These are phyloP conservation scores for Helotiales sp. DNA, from an alignment of 2,329 filamentous ascomycete genomes.

Conservation along the genomic window DNA sequence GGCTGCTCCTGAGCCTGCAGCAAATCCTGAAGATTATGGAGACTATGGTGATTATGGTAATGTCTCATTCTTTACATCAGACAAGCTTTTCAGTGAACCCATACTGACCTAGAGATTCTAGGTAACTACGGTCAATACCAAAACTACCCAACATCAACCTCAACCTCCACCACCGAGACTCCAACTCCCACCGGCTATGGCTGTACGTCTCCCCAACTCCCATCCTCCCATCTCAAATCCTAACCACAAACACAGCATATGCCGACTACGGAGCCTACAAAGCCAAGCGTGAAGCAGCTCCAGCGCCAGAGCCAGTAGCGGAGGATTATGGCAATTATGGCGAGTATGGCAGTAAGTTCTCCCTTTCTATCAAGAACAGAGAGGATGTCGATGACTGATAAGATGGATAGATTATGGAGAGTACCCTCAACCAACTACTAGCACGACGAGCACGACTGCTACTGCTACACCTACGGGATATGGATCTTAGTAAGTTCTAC, in stretches of 20 bases:
- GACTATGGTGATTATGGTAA: conserved; percentile 15
- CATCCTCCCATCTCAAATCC: neutral
- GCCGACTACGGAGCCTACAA: neutral
- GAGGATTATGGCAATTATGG: conserved; percentile 15
- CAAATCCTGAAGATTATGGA: conserved; percentile 14
- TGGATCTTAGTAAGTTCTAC: too few species aligned
- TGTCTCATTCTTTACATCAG: neutral
- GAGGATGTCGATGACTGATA: conserved; percentile 4
- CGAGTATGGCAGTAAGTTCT: conserved; percentile 12
- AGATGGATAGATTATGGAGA: neutral
- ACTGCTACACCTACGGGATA: conserved; percentile 1
- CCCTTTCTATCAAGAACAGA: neutral
- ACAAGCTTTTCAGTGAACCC: neutral
- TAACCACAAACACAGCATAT: neutral
- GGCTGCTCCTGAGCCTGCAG: conserved; percentile 5
- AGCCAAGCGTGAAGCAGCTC: neutral
- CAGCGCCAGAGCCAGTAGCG: conserved; percentile 13
- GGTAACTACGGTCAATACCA: conserved; percentile 5
- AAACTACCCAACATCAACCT: conserved; percentile 1
- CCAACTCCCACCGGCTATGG: conserved; percentile 5
- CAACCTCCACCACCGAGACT: neutral
- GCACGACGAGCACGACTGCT: neutral
- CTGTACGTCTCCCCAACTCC: neutral
- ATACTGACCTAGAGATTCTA: neutral
- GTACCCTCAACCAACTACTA: neutral